Conservation (phyloP, 2,329 filamentous ascomycete genomes). For the Phialocephala sp. region DNA sequence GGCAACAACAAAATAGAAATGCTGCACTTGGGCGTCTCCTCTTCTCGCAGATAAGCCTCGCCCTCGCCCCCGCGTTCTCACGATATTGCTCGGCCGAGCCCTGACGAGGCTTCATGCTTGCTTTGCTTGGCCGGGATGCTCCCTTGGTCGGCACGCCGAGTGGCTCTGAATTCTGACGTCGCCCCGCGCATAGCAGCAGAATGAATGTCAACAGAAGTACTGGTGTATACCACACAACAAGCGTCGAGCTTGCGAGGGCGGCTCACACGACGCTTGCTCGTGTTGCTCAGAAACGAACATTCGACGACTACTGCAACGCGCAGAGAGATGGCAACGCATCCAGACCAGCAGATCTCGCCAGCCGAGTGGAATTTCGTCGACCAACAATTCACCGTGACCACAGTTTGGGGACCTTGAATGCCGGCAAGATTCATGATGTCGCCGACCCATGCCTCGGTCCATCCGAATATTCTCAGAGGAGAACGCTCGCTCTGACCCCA, state of each 20-base stretch:
- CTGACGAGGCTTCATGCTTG: not conserved
- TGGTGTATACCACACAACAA: conserved; percentile 35
- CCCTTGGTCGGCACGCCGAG: not conserved
- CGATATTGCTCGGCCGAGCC: too few species aligned
- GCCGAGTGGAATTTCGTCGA: conserved; percentile 31
- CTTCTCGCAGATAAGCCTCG: too few species aligned
- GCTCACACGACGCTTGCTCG: conserved; percentile 31
- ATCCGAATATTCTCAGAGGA: conserved; percentile 64
- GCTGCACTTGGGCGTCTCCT: too few species aligned
- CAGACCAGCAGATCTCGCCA: conserved; percentile 15
- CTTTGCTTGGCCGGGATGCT: not conserved
- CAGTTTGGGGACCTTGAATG: conserved; percentile 40
- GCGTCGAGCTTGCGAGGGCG: conserved; percentile 30
- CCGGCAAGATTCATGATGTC: conserved; percentile 53
- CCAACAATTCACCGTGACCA: conserved; percentile 23
- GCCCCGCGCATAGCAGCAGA: not conserved
- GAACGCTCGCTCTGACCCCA: conserved; percentile 58
- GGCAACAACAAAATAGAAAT: too few species aligned
- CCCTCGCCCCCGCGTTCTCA: too few species aligned
- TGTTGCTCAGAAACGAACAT: conserved; percentile 36
- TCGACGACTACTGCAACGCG: conserved; percentile 20
- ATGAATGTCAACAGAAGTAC: conserved; percentile 30
- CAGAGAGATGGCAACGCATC: conserved; percentile 14
- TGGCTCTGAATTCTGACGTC: not conserved
- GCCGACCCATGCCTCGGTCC: conserved; percentile 32